Evolutionary conservation across 2,329 filamentous ascomycete species (phyloP).

Genomic region (Pyrenochaeta sp.): DNA sequence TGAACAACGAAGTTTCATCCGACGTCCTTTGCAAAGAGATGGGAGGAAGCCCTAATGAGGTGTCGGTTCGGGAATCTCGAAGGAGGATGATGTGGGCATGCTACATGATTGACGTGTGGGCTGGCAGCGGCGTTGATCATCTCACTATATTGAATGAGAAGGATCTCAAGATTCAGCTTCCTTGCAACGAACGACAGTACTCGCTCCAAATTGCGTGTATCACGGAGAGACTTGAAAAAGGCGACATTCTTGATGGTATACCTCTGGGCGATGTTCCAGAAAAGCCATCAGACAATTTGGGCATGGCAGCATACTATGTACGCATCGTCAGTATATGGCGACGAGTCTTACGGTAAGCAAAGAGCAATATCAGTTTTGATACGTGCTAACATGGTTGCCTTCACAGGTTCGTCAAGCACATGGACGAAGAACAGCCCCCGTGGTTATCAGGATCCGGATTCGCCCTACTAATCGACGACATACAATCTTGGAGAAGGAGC

Average conservation of each 20-base stretch:
- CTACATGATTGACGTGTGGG: constrained; percentile 47
- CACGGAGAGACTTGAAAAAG: constrained; percentile 37
- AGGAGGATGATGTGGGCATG: constrained; percentile 47
- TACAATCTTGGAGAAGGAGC: constrained; percentile 39
- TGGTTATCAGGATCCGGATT: constrained; percentile 42
- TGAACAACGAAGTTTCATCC: constrained; percentile 40
- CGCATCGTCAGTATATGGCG: constrained; percentile 45
- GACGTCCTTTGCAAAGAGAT: constrained; percentile 40
- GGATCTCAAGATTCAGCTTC: constrained; percentile 44
- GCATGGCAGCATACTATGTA: constrained; percentile 44
- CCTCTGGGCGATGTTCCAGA: constrained; percentile 34
- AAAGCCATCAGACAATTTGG: constrained; percentile 40
- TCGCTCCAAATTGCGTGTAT: constrained; percentile 41
- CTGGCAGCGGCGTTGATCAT: constrained; percentile 44
- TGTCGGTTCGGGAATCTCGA: constrained; percentile 39
- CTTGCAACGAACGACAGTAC: constrained; percentile 45
- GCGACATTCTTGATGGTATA: constrained; percentile 35
- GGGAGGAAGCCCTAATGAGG: constrained; percentile 35
- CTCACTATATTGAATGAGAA: constrained; percentile 44
- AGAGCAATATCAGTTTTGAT: not conserved
- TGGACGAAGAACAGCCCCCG: constrained; percentile 42
- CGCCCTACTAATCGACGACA: constrained; percentile 31
- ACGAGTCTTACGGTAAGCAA: constrained; percentile 35
- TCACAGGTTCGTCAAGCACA: constrained; percentile 39
- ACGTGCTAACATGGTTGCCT: not conserved